Evolutionary conservation across 2,329 filamentous ascomycete species (phyloP), one percentile per base, ranked within the genome.

Genomic region (Colletotrichum neosansevieriae): DNA sequence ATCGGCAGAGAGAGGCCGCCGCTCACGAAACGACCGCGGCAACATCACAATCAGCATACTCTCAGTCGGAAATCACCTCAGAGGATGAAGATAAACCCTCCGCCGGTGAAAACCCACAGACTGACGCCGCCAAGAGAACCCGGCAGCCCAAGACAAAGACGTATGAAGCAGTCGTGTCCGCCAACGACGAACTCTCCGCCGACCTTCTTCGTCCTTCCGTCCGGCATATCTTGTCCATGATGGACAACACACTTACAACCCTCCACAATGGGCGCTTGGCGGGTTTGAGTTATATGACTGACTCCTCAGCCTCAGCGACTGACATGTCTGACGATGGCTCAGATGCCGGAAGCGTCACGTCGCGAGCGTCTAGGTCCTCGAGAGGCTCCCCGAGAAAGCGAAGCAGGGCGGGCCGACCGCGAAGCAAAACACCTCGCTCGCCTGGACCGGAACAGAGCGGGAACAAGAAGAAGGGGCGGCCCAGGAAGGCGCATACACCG

Each of bases 131-230:
- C 6, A 53, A 34, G 12, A 24, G 1, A n/a, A 2, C 12, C 3
- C 58, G 11, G 11, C 24, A 12, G 6, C 6, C 24, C 42, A 17
- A 45, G 36, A 60, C 32, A 9, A 74, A 72, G 58, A 76, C 76
- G 0, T 80, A 82, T 38, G 77, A 78, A 11, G 88, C 92, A 0
- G 82, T 85, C 2, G 79, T 93, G 5, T 86, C 91, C 7, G 85
- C 88, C 1, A 91, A 97, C 73, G 94, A 97, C 72, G 89, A 92
- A 2, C 76, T 83, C 54, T 92, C 93, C 0, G 82, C 85, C 67
- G 76, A 79, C 2, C 81, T 97, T 5, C 81, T 97, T 15, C 85
- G 85, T 0, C 93, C 94, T 0, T 85, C 88, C 0, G 85, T 92
- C 11, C 85, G 90, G n/a, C 90, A 93, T 71, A 86, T 94, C 15